Evolutionary conservation across 2,329 filamentous ascomycete species (phyloP).

Genomic region (Monilinia polystroma): DNA sequence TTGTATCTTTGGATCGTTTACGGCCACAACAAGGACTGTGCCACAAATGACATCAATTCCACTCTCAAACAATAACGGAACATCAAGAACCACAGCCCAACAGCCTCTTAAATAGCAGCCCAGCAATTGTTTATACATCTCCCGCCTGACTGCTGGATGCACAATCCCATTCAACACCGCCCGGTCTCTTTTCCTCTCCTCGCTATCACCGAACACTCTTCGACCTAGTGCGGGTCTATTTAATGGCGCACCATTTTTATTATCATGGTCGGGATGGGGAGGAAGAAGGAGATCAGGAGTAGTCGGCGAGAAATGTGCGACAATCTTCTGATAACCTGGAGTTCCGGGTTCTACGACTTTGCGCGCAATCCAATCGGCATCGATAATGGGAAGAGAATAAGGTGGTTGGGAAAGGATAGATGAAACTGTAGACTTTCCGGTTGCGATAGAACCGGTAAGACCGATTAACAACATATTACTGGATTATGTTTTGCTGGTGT

Average conservation of each 20-base stretch:
- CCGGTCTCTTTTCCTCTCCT: slow-evolving; percentile 69
- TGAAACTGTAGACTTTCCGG: slow-evolving; percentile 96
- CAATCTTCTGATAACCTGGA: slow-evolving; percentile 76
- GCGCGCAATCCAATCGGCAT: slow-evolving; percentile 89
- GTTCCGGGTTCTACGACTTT: slow-evolving; percentile 94
- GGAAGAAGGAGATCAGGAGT: slow-evolving; percentile 83
- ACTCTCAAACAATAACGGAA: slow-evolving; percentile 88
- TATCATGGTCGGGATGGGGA: slow-evolving; percentile 52
- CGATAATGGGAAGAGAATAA: slow-evolving; percentile 85
- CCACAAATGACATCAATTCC: slow-evolving; percentile 84
- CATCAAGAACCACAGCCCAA: slow-evolving; percentile 90
- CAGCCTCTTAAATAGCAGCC: slow-evolving; percentile 69
- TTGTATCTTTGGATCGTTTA: slow-evolving; percentile 76
- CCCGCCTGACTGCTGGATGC: slow-evolving; percentile 81
- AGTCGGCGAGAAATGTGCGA: slow-evolving; percentile 74
- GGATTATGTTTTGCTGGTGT: slow-evolving; percentile 2
- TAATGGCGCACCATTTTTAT: slow-evolving; percentile 66
- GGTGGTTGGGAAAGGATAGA: slow-evolving; percentile 75
- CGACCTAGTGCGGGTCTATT: slow-evolving; percentile 83
- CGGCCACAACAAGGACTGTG: slow-evolving; percentile 81
- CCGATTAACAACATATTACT: slow-evolving; percentile 83
- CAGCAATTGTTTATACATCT: slow-evolving; percentile 76
- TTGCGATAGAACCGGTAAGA: slow-evolving; percentile 94
- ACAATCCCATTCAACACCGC: slow-evolving; percentile 84
- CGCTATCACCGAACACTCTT: slow-evolving; percentile 79